Conservation (phyloP, 331 rosid genomes). For the Quercus phellos region DNA sequence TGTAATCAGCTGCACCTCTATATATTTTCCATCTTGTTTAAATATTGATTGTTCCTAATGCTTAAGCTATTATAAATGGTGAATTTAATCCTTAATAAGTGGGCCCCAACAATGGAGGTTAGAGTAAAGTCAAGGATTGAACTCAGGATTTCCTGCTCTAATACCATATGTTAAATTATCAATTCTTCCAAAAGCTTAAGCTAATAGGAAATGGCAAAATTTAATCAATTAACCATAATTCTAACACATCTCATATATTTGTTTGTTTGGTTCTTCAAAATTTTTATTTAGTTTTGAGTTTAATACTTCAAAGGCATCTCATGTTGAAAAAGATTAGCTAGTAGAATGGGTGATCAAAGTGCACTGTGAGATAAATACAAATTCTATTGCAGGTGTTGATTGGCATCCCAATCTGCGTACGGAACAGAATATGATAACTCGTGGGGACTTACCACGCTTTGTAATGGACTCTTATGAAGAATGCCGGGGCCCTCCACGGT, state of each 20-base stretch:
- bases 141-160: too few relatives aligned
- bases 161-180: too few relatives aligned
- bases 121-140: too few relatives aligned
- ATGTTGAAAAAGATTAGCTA: neutral
- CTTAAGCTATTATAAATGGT: too few relatives aligned
- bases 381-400: slow-evolving; percentile 62
- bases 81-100: too few relatives aligned
- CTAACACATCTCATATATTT: neutral
- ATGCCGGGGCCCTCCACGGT: slow-evolving; percentile 83
- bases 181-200: too few relatives aligned
- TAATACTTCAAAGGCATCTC: neutral
- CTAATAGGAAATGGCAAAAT: too few relatives aligned
- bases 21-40: neutral
- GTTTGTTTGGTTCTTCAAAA: neutral
- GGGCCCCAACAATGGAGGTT: too few relatives aligned
- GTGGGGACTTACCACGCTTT: slow-evolving; percentile 91
- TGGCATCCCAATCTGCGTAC: slow-evolving; percentile 82
- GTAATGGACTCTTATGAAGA: slow-evolving; percentile 96
- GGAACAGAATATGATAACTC: slow-evolving; percentile 62
- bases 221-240: too few relatives aligned
- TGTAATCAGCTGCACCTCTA: neutral
- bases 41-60: too few relatives aligned
- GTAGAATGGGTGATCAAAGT: neutral
- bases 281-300: neutral
- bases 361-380: neutral